phyloP scores from a whole-genome alignment of 495 filamentous ascomycete genomes.

The Penicillium subrubescens region DNA sequence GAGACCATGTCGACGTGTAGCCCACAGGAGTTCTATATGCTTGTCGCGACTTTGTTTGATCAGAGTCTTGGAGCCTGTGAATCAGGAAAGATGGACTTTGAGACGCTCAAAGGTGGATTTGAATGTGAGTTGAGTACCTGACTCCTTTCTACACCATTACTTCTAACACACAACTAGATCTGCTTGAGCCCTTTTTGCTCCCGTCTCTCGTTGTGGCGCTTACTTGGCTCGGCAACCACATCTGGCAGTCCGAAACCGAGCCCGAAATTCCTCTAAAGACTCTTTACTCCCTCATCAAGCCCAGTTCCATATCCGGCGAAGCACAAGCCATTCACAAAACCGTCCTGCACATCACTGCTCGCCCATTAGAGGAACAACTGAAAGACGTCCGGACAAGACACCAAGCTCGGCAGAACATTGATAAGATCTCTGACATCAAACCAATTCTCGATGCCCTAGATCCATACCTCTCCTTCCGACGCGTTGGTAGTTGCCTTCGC shows the following conservation, averaged over 20 bases:
- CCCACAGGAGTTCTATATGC: slow-evolving; percentile 89
- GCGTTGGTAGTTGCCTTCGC: slow-evolving; percentile 64
- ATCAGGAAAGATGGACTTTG: slow-evolving; percentile 69
- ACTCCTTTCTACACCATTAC: not conserved
- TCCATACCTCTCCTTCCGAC: slow-evolving; percentile 65
- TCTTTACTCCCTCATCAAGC: slow-evolving; percentile 73
- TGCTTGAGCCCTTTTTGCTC: slow-evolving; percentile 87
- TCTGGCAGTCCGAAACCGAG: slow-evolving; percentile 69
- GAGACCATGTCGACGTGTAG: slow-evolving; percentile 90
- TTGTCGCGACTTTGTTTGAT: slow-evolving; percentile 86
- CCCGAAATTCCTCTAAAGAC: slow-evolving; percentile 67
- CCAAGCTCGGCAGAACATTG: slow-evolving; percentile 48
- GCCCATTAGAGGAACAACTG: slow-evolving; percentile 73
- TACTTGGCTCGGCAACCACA: slow-evolving; percentile 75
- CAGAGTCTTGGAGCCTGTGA: slow-evolving; percentile 80
- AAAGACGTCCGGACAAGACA: slow-evolving; percentile 70
- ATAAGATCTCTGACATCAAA: slow-evolving; percentile 59
- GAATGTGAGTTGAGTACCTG: slow-evolving; percentile 66
- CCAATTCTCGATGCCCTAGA: slow-evolving; percentile 71
- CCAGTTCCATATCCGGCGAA: slow-evolving; percentile 76
- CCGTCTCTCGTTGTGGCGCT: slow-evolving; percentile 84
- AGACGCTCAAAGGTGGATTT: slow-evolving; percentile 82
- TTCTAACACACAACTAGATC: slow-evolving; percentile 49
- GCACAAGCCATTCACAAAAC: slow-evolving; percentile 78
- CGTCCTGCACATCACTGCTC: slow-evolving; percentile 80